Conservation (phyloP, 805 yeast genomes). For the Ogataea nitratoaversa region DNA sequence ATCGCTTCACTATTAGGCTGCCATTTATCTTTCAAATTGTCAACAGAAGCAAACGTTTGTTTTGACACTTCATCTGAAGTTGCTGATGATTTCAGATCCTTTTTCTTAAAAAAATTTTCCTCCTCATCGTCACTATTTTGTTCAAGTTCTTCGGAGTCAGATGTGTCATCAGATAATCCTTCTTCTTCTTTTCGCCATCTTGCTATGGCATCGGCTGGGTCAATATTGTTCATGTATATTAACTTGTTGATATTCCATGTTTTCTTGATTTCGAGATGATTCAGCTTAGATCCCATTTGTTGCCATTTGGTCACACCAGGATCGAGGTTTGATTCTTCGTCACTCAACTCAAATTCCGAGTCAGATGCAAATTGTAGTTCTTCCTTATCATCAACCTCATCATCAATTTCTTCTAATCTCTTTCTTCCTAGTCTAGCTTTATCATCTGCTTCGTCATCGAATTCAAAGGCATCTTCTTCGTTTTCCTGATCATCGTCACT, state of each 20-base stretch:
- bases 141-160: constrained; percentile 37
- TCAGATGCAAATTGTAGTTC: constrained; percentile 47
- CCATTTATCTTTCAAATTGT: constrained; percentile 45
- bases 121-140: constrained; percentile 43
- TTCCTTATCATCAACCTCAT: constrained; percentile 17
- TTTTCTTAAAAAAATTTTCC: constrained; percentile 56
- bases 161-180: constrained; percentile 35
- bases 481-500: constrained; percentile 44
- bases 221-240: constrained; percentile 72
- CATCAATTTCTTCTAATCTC: constrained; percentile 33
- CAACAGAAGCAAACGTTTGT: constrained; percentile 37
- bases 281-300: constrained; percentile 56
- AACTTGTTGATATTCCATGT: constrained; percentile 79
- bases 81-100: constrained; percentile 27
- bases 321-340: constrained; percentile 33
- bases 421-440: constrained; percentile 40
- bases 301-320: constrained; percentile 34
- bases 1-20: constrained; percentile 33
- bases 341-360: constrained; percentile 38
- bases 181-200: constrained; percentile 63
- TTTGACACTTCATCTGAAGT: constrained; percentile 27
- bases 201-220: constrained; percentile 65
- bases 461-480: constrained; percentile 37
- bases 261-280: constrained; percentile 46
- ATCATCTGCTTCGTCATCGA: constrained; percentile 36